Conservation (phyloP, 2,329 filamentous ascomycete genomes). For the Colletotrichum graminicola region DNA sequence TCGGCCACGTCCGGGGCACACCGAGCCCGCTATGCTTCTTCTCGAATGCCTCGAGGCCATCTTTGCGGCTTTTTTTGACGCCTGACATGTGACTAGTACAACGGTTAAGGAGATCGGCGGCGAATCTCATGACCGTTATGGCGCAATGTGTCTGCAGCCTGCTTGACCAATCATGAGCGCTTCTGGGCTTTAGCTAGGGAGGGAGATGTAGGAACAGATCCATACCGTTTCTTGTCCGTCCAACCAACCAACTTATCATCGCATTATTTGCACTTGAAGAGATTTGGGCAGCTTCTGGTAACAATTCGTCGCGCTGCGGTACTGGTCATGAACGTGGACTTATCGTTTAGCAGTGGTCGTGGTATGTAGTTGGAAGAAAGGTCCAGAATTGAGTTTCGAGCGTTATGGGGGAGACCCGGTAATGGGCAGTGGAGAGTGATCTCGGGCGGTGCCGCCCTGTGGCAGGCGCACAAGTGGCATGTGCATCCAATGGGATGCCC, state of each 20-base stretch:
- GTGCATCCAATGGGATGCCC: constrained; percentile 15
- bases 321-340: too few species aligned
- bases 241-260: not conserved
- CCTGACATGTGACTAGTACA: not conserved
- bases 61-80: not conserved
- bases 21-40: not conserved
- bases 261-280: not conserved
- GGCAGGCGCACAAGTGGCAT: not conserved
- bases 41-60: not conserved
- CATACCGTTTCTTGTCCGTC: too few species aligned
- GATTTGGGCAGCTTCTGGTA: not conserved
- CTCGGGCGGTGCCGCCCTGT: constrained; percentile 27
- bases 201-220: not conserved
- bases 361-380: constrained; percentile 36
- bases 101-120: constrained; percentile 2
- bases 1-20: not conserved
- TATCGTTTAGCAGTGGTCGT: not conserved
- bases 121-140: not conserved
- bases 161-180: not conserved
- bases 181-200: constrained; percentile 4
- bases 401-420: constrained; percentile 13
- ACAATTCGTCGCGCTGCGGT: not conserved
- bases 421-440: not conserved
- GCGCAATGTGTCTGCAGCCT: constrained; percentile 12
- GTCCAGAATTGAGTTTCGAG: constrained; percentile 21